A percentile compares a stretch with the other conserved stretches of the same genome.
These are phyloP conservation scores for Hydrangea macrophylla DNA, from an alignment of 148 eudicot genomes.

Conservation along the genomic window DNA sequence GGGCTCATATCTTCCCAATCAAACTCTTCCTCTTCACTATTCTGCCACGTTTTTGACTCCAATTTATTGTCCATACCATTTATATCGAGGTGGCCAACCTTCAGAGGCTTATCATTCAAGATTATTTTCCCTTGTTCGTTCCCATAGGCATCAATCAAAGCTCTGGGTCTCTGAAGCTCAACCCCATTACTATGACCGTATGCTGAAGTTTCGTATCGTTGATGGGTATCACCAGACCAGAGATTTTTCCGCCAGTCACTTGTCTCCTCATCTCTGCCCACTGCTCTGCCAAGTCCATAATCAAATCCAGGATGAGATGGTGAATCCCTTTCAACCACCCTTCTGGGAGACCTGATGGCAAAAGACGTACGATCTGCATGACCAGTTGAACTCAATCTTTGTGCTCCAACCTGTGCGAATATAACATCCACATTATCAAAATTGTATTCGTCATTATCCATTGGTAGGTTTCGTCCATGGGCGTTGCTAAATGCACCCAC, in stretches of 20 bases:
- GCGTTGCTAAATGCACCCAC: too few species aligned
- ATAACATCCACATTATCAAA: slow-evolving; percentile 44
- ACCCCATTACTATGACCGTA: slow-evolving; percentile 33
- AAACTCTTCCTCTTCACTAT: slow-evolving; percentile 86
- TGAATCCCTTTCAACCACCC: slow-evolving; percentile 41
- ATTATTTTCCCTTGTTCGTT: slow-evolving; percentile 55
- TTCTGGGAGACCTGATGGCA: slow-evolving; percentile 45
- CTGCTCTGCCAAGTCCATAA: slow-evolving; percentile 37
- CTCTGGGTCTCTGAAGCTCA: slow-evolving; percentile 68
- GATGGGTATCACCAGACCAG: slow-evolving; percentile 29
- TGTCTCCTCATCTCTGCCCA: slow-evolving; percentile 48
- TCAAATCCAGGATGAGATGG: slow-evolving; percentile 36
- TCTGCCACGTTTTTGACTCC: slow-evolving; percentile 58
- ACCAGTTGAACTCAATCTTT: slow-evolving; percentile 39
- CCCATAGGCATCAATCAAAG: slow-evolving; percentile 91
- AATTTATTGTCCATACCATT: slow-evolving; percentile 37
- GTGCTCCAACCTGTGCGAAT: slow-evolving; percentile 33
- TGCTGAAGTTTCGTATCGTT: slow-evolving; percentile 32
- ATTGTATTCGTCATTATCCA: slow-evolving; percentile 49
- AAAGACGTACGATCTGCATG: slow-evolving; percentile 43
- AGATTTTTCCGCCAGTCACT: slow-evolving; percentile 42
- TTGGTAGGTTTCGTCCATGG: slow-evolving; percentile 32
- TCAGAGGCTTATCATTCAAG: slow-evolving; percentile 35
- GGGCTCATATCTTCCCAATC: slow-evolving; percentile 87
- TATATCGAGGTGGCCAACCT: slow-evolving; percentile 20